Percentiles rank a stretch among this genome's conserved stretches.
phyloP scores from a whole-genome alignment of 352 stramenopile species.

The Phytophthora sp. region DNA sequence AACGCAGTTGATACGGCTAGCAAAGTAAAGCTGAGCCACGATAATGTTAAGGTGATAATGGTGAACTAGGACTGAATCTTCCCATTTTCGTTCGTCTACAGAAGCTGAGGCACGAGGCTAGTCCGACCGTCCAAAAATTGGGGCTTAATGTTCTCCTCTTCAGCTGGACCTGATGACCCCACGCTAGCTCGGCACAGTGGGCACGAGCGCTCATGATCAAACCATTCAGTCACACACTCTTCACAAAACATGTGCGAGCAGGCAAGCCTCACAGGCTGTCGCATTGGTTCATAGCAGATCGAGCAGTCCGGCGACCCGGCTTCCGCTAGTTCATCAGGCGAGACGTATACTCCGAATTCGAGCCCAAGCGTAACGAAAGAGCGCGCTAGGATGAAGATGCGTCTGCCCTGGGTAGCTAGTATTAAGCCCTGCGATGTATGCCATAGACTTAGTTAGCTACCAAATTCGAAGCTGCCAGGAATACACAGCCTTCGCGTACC shows the following conservation, averaged over 20 bases:
- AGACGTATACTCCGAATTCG: slow-evolving; percentile 75
- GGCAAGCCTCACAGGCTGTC: slow-evolving; percentile 69
- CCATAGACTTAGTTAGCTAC: neutral
- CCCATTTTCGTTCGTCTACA: slow-evolving; percentile 43
- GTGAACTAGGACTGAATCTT: neutral
- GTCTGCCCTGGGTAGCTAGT: slow-evolving; percentile 56
- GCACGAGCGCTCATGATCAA: slow-evolving; percentile 84
- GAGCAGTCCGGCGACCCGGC: slow-evolving; percentile 72
- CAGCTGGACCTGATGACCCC: slow-evolving; percentile 20
- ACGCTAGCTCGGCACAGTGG: slow-evolving; percentile 76
- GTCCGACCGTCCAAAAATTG: slow-evolving; percentile 82
- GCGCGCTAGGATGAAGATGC: slow-evolving; percentile 52
- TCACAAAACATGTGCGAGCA: slow-evolving; percentile 88
- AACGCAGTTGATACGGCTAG: neutral
- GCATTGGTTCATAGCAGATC: slow-evolving; percentile 85
- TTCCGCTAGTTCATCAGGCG: slow-evolving; percentile 63
- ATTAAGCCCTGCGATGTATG: slow-evolving; percentile 55
- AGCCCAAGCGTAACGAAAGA: slow-evolving; percentile 69
- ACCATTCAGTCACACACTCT: slow-evolving; percentile 85
- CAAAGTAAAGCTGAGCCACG: neutral
- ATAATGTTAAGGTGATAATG: slow-evolving; percentile 20
- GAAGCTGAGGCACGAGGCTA: slow-evolving; percentile 74
- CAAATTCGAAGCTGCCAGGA: no score
- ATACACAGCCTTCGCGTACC: slow-evolving; percentile 29
- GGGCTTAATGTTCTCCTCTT: slow-evolving; percentile 52